Percentiles rank a stretch among this genome's conserved stretches.
Conservation (phyloP, 495 filamentous ascomycete genomes). For the Neurospora sp. region DNA sequence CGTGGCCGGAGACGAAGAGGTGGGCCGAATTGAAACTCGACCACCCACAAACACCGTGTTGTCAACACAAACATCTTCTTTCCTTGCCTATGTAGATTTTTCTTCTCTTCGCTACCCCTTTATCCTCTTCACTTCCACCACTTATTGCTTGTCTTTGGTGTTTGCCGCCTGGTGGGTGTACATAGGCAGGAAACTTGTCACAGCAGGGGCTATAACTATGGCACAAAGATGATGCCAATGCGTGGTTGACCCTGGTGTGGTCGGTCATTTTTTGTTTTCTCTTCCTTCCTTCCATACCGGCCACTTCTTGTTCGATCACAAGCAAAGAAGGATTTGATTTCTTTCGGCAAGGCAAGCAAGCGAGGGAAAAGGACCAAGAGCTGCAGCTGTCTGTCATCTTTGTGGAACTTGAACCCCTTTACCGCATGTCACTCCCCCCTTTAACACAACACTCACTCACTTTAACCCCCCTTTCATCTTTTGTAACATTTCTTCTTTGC, state of each 20-base stretch:
- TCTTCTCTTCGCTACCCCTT: neutral
- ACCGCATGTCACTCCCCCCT: neutral
- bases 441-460: neutral
- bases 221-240: neutral
- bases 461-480: neutral
- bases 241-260: neutral
- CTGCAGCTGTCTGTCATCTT: neutral
- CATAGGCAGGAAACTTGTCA: neutral
- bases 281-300: neutral
- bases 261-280: neutral
- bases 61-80: neutral
- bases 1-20: constrained; percentile 69
- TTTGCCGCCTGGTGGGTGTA: neutral
- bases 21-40: neutral
- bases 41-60: neutral
- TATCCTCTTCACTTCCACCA: constrained; percentile 8
- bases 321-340: neutral
- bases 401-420: neutral
- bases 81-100: neutral
- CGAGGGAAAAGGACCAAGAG: neutral
- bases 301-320: neutral
- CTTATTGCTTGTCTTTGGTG: neutral
- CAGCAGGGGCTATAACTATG: neutral
- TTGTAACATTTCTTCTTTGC: neutral
- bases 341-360: neutral